Percentiles rank a stretch among this genome's conserved stretches.
phyloP scores from a whole-genome alignment of 306 rosid genomes.

The Trifolium subterraneum region DNA sequence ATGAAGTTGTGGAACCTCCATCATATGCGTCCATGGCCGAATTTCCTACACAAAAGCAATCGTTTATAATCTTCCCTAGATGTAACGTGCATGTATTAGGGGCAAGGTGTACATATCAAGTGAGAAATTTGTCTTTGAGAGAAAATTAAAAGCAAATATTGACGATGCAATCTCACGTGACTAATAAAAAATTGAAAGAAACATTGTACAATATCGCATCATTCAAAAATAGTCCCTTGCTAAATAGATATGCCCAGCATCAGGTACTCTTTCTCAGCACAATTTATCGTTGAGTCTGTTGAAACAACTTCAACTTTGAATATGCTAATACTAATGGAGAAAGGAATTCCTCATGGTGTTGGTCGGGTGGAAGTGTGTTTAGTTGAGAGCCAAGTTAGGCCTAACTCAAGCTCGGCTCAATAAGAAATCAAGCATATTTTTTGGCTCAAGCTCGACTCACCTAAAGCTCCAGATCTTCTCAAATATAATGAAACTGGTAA shows the following conservation, averaged over 20 bases:
- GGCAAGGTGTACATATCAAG: neutral
- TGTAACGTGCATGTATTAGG: neutral
- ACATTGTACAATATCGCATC: neutral
- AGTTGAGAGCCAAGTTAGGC: neutral
- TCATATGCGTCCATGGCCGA: slow-evolving; percentile 99
- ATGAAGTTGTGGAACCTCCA: slow-evolving; percentile 99
- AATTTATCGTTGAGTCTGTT: slow-evolving; percentile 15
- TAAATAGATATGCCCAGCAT: neutral
- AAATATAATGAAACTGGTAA: neutral
- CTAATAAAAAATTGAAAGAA: slow-evolving; percentile 22
- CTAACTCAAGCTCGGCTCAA: neutral
- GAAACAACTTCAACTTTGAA: neutral
- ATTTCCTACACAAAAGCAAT: slow-evolving; percentile 65
- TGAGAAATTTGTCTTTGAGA: slow-evolving; percentile 27
- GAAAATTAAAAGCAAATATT: neutral
- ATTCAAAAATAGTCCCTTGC: neutral
- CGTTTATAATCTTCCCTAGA: slow-evolving; percentile 13
- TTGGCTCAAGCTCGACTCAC: neutral
- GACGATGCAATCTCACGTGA: slow-evolving; percentile 15
- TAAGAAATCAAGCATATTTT: neutral
- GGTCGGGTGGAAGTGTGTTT: neutral
- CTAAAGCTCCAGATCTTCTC: neutral
- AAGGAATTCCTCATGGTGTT: neutral
- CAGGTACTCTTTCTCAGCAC: slow-evolving; percentile 8
- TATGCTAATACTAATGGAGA: neutral